Base-by-base conservation (phyloP, 371 early-diverging fungal species). In the Rhizopus microsporus region DNA sequence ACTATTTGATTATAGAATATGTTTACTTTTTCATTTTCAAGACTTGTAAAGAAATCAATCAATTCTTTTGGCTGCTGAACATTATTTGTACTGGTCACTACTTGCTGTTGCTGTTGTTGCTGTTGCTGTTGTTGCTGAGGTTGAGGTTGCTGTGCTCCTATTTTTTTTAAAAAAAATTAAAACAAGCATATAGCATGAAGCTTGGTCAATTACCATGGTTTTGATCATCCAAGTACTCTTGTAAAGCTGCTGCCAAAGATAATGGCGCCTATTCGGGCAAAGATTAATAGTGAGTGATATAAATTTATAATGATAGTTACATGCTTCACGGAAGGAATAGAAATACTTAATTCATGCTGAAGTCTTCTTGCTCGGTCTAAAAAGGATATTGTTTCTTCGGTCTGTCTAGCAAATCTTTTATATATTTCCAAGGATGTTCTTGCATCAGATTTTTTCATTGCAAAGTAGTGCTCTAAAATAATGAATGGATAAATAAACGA, bases 351-450 rank as follows among this genome's bases (percentile, higher is more conserved):
- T 9, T 86, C 85, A 38, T 67, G 44, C 62, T 90, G 85, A 46
- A 93, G 66, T 38, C 80, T 84, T 50, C 87, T 80, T 8, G 93
- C 94, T 35, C 85, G 83, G 32, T 91, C 84, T 38, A 97, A 83
- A 60, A 91, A 94, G 12, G 88, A 87, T 31, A 88, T 83, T 0
- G 85, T 84, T 31, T 86, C 86, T 56, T 90, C 86, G 0, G 94
- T 93, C 56, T 94, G 91, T 59, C 81, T 81, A 7, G 92, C 91
- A 77, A 95, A 97, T 12, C 75, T 74, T 68, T 93, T 95, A 77
- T 97, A 97, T 44, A 96, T 87, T 45, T 88, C 84, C 32, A 97
- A 72, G 1, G 93, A 86, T n/a, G 83, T 80, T 55, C 79, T 75
- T 43, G 95, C 95, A 56, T 95, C 90, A 1, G 82, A 56, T 51